Evolutionary conservation across 352 stramenopile genomes (phyloP).

Genomic region (Pythium coloratum): DNA sequence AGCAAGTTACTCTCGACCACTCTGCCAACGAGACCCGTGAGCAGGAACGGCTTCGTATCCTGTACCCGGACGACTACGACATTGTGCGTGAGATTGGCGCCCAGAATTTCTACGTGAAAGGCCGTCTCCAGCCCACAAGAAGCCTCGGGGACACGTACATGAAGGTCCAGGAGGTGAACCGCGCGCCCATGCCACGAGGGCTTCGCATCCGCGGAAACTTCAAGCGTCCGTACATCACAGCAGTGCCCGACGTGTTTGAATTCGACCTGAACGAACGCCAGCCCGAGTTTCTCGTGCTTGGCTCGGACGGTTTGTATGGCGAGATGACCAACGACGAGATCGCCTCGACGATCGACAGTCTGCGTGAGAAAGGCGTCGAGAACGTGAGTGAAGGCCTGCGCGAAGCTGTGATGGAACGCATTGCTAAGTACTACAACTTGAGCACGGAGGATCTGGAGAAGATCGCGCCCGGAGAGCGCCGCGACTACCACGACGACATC

Average conservation of each 20-base stretch:
- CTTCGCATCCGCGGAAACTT: constrained; percentile 60
- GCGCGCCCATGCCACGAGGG: constrained; percentile 54
- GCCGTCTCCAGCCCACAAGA: constrained; percentile 62
- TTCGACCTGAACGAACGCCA: constrained; percentile 48
- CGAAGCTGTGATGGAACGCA: constrained; percentile 45
- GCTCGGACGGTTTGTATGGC: constrained; percentile 61
- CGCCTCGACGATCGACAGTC: constrained; percentile 42
- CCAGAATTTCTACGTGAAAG: constrained; percentile 72
- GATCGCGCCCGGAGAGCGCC: constrained; percentile 53
- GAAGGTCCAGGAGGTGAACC: constrained; percentile 75
- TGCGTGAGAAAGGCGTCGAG: constrained; percentile 47
- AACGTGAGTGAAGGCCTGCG: constrained; percentile 60
- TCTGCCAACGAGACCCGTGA: constrained; percentile 64
- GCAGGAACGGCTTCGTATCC: constrained; percentile 49
- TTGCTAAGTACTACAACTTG: constrained; percentile 57
- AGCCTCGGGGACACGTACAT: constrained; percentile 75
- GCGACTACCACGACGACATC: constrained; percentile 75
- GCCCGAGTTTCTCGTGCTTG: constrained; percentile 63
- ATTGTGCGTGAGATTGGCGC: constrained; percentile 69
- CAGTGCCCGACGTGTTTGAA: constrained; percentile 67
- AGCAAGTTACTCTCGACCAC: constrained; percentile 70
- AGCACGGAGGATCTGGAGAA: constrained; percentile 46
- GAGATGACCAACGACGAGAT: constrained; percentile 70
- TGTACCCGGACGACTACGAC: constrained; percentile 67
- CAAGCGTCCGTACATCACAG: constrained; percentile 59